Conservation (phyloP, 176 grass and related monocot species). For the Secale cereale region DNA sequence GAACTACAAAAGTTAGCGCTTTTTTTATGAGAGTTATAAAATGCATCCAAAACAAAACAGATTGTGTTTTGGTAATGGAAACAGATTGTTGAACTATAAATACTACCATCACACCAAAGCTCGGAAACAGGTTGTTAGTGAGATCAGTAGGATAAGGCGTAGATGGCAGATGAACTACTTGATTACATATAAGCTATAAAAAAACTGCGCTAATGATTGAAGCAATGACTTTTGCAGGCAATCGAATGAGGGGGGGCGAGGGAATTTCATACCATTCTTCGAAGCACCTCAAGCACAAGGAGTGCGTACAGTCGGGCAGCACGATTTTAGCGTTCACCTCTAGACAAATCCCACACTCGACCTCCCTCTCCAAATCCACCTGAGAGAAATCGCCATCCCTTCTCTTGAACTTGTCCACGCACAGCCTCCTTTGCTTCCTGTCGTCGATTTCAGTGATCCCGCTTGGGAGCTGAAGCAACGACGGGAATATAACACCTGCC, state of each 20-base stretch:
- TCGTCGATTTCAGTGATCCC: slow-evolving; percentile 47
- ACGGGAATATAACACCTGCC: slow-evolving; percentile 55
- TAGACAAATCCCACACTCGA: slow-evolving; percentile 58
- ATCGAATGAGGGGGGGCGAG: neutral
- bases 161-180: neutral
- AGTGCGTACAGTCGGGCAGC: slow-evolving; percentile 49
- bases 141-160: neutral
- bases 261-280: slow-evolving; percentile 36
- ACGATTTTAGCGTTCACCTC: slow-evolving; percentile 48
- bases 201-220: neutral
- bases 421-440: slow-evolving; percentile 34
- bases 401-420: slow-evolving; percentile 24
- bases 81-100: no score
- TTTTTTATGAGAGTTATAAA: neutral
- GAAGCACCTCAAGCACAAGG: slow-evolving; percentile 44
- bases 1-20: neutral
- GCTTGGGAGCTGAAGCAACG: slow-evolving; percentile 43
- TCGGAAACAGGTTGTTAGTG: no score
- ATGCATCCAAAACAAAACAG: neutral
- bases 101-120: no score
- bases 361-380: slow-evolving; percentile 52
- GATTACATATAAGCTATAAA: neutral
- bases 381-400: slow-evolving; percentile 18
- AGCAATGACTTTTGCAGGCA: neutral
- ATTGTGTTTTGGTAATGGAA: neutral